Evolutionary conservation across 495 filamentous ascomycete species (phyloP).

Genomic region (Penicillium atrosanguineum): DNA sequence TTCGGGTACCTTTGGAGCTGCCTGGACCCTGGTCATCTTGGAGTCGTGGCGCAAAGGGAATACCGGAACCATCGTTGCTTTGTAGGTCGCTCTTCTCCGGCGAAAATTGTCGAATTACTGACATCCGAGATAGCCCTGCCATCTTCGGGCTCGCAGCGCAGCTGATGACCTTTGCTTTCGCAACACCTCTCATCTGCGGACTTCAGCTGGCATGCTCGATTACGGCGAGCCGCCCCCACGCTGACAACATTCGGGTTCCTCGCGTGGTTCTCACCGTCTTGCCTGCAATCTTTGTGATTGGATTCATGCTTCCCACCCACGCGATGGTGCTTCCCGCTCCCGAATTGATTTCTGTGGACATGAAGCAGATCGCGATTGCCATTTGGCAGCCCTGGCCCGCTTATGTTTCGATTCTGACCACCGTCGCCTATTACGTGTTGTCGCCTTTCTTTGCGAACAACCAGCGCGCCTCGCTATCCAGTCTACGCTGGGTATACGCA

Average conservation of each 20-base stretch:
- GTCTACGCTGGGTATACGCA: constrained; percentile 53
- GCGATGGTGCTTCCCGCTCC: constrained; percentile 53
- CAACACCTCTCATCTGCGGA: constrained; percentile 50
- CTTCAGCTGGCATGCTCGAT: constrained; percentile 55
- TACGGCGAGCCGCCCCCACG: constrained; percentile 42
- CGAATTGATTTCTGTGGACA: constrained; percentile 36
- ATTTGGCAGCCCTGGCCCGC: constrained; percentile 61
- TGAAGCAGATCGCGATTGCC: constrained; percentile 57
- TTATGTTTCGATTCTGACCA: constrained; percentile 39
- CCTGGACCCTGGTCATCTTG: constrained; percentile 53
- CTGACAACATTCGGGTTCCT: constrained; percentile 47
- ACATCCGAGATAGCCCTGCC: constrained; percentile 33
- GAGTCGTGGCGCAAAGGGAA: constrained; percentile 58
- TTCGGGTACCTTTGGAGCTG: constrained; percentile 53
- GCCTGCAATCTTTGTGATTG: constrained; percentile 46
- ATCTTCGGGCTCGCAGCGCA: constrained; percentile 55
- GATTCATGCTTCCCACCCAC: constrained; percentile 50
- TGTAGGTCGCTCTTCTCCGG: constrained; percentile 34
- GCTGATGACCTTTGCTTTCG: constrained; percentile 51
- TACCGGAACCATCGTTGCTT: constrained; percentile 48
- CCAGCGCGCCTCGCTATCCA: constrained; percentile 35
- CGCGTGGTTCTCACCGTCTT: constrained; percentile 45
- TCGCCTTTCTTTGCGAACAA: constrained; percentile 37
- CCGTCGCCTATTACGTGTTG: constrained; percentile 28
- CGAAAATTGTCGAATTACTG: background rate